phyloP scores from a whole-genome alignment of 1,139 yeast genomes.

The Petasospora fabianii region DNA sequence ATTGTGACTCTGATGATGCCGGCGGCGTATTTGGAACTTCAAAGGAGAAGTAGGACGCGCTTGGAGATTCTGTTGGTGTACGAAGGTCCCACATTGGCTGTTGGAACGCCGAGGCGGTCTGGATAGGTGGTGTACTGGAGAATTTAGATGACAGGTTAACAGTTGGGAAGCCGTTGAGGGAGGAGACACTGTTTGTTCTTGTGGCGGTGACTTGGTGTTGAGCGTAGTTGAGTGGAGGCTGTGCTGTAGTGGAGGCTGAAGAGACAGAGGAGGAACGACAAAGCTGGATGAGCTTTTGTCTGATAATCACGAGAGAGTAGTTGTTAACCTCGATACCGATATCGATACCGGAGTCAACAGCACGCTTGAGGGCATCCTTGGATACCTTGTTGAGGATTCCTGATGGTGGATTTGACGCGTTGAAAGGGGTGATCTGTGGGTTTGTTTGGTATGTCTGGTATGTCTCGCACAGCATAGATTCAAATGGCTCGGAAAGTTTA shows the following conservation, averaged over 20 bases:
- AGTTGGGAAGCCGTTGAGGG: constrained; percentile 19
- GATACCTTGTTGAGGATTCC: constrained; percentile 39
- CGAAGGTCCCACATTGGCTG: constrained; percentile 14
- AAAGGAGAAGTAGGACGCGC: constrained; percentile 19
- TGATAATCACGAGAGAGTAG: constrained; percentile 33
- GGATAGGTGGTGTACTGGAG: constrained; percentile 10
- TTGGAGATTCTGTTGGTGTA: constrained; percentile 17
- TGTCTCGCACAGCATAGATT: constrained; percentile 30
- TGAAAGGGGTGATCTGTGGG: constrained; percentile 41
- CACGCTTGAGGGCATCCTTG: constrained; percentile 32
- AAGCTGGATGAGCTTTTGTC: constrained; percentile 34
- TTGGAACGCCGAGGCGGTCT: not conserved
- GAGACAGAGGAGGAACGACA: constrained; percentile 20
- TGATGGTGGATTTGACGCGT: constrained; percentile 38
- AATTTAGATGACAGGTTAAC: constrained; percentile 21
- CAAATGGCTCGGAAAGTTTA: constrained; percentile 32
- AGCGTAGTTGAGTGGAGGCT: constrained; percentile 6
- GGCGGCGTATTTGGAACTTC: constrained; percentile 23
- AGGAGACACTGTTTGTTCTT: constrained; percentile 21
- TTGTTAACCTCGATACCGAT: constrained; percentile 33
- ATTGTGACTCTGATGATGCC: constrained; percentile 8
- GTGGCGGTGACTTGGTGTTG: constrained; percentile 11
- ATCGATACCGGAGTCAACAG: constrained; percentile 27
- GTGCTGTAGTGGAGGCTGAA: constrained; percentile 3
- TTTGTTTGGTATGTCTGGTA: constrained; percentile 34